Evolutionary conservation across 352 stramenopile species (phyloP).

Genomic region (Globisporangium carolinianum): DNA sequence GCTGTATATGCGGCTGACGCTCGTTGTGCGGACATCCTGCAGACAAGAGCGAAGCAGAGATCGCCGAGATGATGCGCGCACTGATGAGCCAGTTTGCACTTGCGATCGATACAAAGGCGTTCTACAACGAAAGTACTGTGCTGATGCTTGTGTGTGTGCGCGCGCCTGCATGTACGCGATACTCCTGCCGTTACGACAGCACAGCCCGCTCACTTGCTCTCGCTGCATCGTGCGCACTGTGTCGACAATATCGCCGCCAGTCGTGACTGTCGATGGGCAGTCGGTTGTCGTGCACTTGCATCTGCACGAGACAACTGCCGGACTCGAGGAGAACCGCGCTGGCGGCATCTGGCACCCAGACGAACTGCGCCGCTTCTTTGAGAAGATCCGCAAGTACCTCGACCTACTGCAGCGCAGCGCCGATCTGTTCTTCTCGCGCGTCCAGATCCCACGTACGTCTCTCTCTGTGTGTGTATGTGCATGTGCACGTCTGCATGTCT

Average conservation of each 20-base stretch:
- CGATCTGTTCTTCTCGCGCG: slow-evolving; percentile 56
- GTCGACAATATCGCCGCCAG: slow-evolving; percentile 4
- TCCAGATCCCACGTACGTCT: slow-evolving; percentile 54
- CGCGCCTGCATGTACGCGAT: not conserved
- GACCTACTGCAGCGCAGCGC: slow-evolving; percentile 25
- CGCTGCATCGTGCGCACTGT: no score
- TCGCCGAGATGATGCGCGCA: slow-evolving; percentile 34
- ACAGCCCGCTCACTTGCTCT: not conserved
- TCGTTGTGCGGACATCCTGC: not conserved
- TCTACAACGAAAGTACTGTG: slow-evolving; percentile 46
- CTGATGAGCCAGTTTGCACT: slow-evolving; percentile 59
- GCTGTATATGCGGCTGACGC: not conserved
- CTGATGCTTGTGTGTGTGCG: not conserved
- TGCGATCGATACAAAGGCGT: slow-evolving; percentile 56
- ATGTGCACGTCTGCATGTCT: no score
- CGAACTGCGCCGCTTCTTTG: slow-evolving; percentile 48
- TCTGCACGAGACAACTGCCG: slow-evolving; percentile 60
- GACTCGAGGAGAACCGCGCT: slow-evolving; percentile 46
- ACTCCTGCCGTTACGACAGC: not conserved
- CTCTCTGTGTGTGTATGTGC: not conserved
- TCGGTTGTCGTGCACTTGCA: slow-evolving; percentile 54
- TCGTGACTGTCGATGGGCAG: slow-evolving; percentile 23
- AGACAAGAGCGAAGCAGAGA: slow-evolving; percentile 32
- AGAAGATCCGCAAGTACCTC: slow-evolving; percentile 58
- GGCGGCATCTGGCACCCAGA: slow-evolving; percentile 63